Evolutionary conservation across 768 basidiomycete species (phyloP), one percentile per base, ranked within the genome.

Genomic region (Tephrocybe sp.): DNA sequence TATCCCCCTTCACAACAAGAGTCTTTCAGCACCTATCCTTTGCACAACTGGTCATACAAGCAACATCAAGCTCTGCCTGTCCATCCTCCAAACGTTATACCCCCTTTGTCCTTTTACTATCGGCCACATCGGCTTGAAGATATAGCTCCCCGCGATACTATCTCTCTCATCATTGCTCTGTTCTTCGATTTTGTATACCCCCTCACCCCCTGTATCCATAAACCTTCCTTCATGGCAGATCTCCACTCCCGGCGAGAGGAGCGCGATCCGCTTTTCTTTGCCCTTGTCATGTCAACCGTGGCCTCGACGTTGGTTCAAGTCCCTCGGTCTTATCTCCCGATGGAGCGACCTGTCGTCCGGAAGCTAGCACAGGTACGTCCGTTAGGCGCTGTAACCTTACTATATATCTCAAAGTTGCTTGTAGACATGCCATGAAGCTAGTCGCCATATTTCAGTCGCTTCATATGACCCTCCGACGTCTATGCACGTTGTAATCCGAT

Each of bases 151-250:
- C 77, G 89, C 45, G 86, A 89, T 50, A 87, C 86, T 5, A 84
- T 94, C 40, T 80, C 82, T 32, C 81, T 89, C 51, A 88, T 96
- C 57, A 84, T 94, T 54, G 79, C 86, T 31, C 80, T 95, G 11
- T 97, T 92, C 72, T 96, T 95, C 64, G 93, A 95, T 65, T 96
- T 91, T 63, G 90, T 95, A 40, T 93, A 93, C 66, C 88, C 90
- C 8, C 77, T 96, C 26, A 95, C 90, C 8, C 93, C 93, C 5
- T 92, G 89, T 65, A 72, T 97, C 36, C 94, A 97, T 71, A 89
- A 88, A 62, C 91, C 91, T 22, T 89, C 88, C 1, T 94, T 94
- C 65, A 86, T 92, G 82, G 86, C 89, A n/a, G 93, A 93, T 69
- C 73, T 97, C 25, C 83, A 86, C 54, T 74, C 82, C 0, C 81